Evolutionary conservation across 805 yeast genomes (phyloP), one percentile per base, ranked within the genome.

Genomic region (Candida ponderosae): DNA sequence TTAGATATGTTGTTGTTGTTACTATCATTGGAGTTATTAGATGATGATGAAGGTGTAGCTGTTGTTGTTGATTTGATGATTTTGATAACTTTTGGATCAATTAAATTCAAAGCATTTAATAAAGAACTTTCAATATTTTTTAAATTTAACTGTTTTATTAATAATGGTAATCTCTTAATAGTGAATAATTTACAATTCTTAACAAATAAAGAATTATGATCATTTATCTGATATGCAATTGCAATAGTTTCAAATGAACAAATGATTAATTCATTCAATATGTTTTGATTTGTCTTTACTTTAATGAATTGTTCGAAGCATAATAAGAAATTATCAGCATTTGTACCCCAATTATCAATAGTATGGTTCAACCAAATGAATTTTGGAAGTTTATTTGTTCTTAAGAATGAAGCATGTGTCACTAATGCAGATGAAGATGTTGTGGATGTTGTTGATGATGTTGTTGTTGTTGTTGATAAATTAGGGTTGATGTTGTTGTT

Each of bases 111-210:
- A 0, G 63, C 57, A 28, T 47, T 50, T 6, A 52, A 50, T 5
- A 60, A 37, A 0, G 58, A 45, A 2, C 53, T 34, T 30, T 57
- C 58, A 9, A 47, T 41, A 23, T 53, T 50, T 31, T 50, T 53
- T 29, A 59, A 38, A 17, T 51, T 46, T 17, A 64, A 48, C 13
- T 59, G 56, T 32, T 54, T 46, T 15, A 75, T 57, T 2, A 73
- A 42, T 4, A 69, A 46, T 3, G 81, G 80, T 5, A 75, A 49
- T 29, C 66, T 62, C 41, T 69, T 70, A 4, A 60, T 48, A 9
- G 74, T 54, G 40, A 72, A 74, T 2, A 65, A 47, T 19, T 59
- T 60, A 76, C 77, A 72, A 34, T 62, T 60, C 36, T 62, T 51
- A 28, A 59, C 60, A 33, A 62, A 48, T 24, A 59, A 44, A 19